Evolutionary conservation across 352 stramenopile genomes (phyloP).

Genomic region (Halophytophthora batemanensis): DNA sequence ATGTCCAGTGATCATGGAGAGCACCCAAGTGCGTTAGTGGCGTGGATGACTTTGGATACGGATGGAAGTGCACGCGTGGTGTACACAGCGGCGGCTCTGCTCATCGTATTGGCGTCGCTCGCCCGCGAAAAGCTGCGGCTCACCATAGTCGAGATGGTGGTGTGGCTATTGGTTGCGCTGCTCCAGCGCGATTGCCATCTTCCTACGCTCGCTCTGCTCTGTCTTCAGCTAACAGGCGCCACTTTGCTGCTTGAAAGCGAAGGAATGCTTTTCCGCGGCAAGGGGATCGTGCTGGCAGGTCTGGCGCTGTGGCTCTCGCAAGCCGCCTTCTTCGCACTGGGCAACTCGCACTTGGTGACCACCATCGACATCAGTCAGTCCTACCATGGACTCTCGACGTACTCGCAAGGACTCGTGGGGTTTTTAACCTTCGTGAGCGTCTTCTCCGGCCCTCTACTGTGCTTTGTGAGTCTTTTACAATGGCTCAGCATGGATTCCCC

Average conservation of each 20-base stretch:
- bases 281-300: slow-evolving; percentile 16
- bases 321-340: slow-evolving; percentile 77
- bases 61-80: slow-evolving; percentile 49
- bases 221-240: slow-evolving; percentile 39
- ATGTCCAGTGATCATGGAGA: slow-evolving; percentile 4
- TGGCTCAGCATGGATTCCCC: slow-evolving; percentile 24
- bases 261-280: slow-evolving; percentile 4
- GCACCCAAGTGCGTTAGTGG: slow-evolving; percentile 2
- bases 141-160: slow-evolving; percentile 36
- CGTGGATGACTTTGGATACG: slow-evolving; percentile 17
- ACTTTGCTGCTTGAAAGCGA: slow-evolving; percentile 17
- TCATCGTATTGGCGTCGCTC: slow-evolving; percentile 13
- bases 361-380: slow-evolving; percentile 89
- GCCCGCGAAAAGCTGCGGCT: slow-evolving; percentile 6
- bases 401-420: slow-evolving; percentile 83
- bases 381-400: slow-evolving; percentile 73
- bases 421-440: slow-evolving; percentile 71
- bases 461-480: slow-evolving; percentile 42
- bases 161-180: slow-evolving; percentile 60
- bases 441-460: slow-evolving; percentile 71
- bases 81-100: slow-evolving; percentile 25
- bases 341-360: slow-evolving; percentile 88
- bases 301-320: slow-evolving; percentile 54
- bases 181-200: slow-evolving; percentile 62
- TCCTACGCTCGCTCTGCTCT: slow-evolving; percentile 54